Percentiles rank a stretch among this genome's conserved stretches.
phyloP scores from a whole-genome alignment of 1,284 basidiomycete species.

The Puccinia horiana region DNA sequence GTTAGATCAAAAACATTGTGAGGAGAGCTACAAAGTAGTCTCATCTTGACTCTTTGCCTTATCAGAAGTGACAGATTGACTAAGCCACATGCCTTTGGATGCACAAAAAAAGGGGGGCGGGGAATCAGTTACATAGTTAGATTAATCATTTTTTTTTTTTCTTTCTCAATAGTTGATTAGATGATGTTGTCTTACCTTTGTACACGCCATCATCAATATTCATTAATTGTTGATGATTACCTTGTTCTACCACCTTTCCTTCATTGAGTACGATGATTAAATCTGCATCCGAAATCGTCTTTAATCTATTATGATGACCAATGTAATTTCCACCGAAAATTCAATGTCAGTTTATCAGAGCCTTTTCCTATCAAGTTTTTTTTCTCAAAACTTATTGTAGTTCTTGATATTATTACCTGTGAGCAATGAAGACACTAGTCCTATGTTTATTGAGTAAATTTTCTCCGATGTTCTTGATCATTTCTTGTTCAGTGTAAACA shows the following conservation, averaged over 20 bases:
- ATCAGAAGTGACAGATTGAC: conserved; percentile 12
- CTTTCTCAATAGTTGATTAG: no score
- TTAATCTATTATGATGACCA: conserved; percentile 25
- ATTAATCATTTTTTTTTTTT: neutral
- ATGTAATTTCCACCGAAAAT: neutral
- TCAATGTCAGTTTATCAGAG: neutral
- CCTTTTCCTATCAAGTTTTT: no score
- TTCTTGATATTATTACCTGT: conserved; percentile 42
- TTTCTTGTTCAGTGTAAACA: conserved; percentile 47
- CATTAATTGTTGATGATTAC: conserved; percentile 57
- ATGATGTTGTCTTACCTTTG: no score
- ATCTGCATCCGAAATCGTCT: conserved; percentile 52
- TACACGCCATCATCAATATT: conserved; percentile 51
- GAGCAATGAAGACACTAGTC: conserved; percentile 48
- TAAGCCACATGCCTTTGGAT: conserved; percentile 17
- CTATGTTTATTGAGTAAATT: conserved; percentile 43
- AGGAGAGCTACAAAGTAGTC: neutral
- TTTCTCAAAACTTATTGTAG: no score
- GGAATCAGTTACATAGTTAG: neutral
- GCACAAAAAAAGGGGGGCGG: neutral
- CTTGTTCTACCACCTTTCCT: conserved; percentile 56
- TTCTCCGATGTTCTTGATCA: conserved; percentile 46
- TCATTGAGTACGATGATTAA: conserved; percentile 57
- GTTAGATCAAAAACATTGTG: no score
- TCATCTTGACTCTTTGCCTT: neutral